Base-by-base conservation (phyloP, 345 rosid species). In the Murraya paniculata region DNA sequence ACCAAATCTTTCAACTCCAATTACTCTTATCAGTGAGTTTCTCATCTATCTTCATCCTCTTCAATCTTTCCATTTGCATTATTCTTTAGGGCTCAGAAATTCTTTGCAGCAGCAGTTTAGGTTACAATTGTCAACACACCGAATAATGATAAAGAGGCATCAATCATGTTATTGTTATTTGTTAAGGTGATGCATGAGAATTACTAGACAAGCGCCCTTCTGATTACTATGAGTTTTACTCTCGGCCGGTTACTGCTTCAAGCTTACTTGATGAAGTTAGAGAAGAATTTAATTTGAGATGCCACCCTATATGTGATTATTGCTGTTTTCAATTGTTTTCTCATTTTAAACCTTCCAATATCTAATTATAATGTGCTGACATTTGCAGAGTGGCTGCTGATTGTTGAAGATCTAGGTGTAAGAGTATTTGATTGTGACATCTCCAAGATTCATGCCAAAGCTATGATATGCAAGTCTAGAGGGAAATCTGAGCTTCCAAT, bases 311-410 rank as follows among this genome's bases (percentile, higher is more conserved):
- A 57, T 59, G 77, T 61, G 58, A 39, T 19, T 45, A 58, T 74
- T 41, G 45, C n/a, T 50, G 57, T 45, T 62, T 25, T 45, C 41
- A 61, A 74, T 24, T 27, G 24, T 57, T 35, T 35, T 39, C 16
- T 9, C 13, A 2, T 33, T 30, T 57, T 72, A 62, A 27, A 38
- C 21, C 66, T 22, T 48, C 18, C 38, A 7, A 7, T 41, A 14
- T 48, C 28, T 19, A 71, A 76, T 76, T 31, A 68, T 39, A 64
- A 72, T 55, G 30, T 79, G 56, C 67, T 73, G 2, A 78, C 50
- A 76, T 80, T 75, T 85, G 69, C 89, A 92, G 97, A 84, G 81
- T 94, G 95, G 91, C 86, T 94, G 65, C 78, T 87, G 71, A 78
- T 77, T 24, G 80, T 86, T 48, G 98, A 92, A 69, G 92, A 83